Percentiles rank a stretch among this genome's conserved stretches.
Evolutionary conservation across 2,329 filamentous ascomycete genomes (phyloP).

Genomic region (Camptophora hylomeconis): DNA sequence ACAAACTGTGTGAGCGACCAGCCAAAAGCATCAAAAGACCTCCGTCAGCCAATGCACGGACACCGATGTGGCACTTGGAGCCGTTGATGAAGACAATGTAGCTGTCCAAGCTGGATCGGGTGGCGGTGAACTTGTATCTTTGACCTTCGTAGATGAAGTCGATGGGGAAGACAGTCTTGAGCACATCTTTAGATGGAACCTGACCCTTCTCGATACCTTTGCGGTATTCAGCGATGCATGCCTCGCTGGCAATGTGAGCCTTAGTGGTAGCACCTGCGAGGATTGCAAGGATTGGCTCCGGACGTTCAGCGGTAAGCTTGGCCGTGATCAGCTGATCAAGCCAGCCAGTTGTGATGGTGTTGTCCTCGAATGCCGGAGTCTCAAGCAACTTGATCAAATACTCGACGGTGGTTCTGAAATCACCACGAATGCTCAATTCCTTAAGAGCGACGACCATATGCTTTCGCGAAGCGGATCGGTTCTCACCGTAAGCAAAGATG

Average conservation of each 20-base stretch:
- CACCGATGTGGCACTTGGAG: slow-evolving; percentile 86
- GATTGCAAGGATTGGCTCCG: slow-evolving; percentile 85
- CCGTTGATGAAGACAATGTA: slow-evolving; percentile 99
- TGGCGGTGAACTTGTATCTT: slow-evolving; percentile 97
- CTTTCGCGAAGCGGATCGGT: slow-evolving; percentile 86
- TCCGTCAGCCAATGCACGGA: slow-evolving; percentile 84
- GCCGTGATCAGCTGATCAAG: slow-evolving; percentile 97
- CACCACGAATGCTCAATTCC: slow-evolving; percentile 97
- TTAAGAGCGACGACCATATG: slow-evolving; percentile 99
- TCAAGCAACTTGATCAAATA: slow-evolving; percentile 98
- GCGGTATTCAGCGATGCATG: slow-evolving; percentile 74
- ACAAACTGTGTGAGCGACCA: slow-evolving; percentile 92
- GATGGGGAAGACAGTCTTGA: slow-evolving; percentile 94
- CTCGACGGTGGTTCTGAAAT: slow-evolving; percentile 96
- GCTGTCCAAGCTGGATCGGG: slow-evolving; percentile 78
- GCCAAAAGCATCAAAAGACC: slow-evolving; percentile 81
- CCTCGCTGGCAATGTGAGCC: slow-evolving; percentile 87
- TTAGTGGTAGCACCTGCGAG: slow-evolving; percentile 91
- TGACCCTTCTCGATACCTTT: slow-evolving; percentile 90
- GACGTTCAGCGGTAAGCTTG: slow-evolving; percentile 89
- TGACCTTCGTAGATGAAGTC: slow-evolving; percentile 98
- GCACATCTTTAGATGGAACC: slow-evolving; percentile 86
- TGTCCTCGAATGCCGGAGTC: slow-evolving; percentile 95
- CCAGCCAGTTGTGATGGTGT: slow-evolving; percentile 98
- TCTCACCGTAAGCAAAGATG: slow-evolving; percentile 98